These are phyloP conservation scores for Bacterosira constricta DNA, from an alignment of 108 stramenopile species.

Conservation along the genomic window DNA sequence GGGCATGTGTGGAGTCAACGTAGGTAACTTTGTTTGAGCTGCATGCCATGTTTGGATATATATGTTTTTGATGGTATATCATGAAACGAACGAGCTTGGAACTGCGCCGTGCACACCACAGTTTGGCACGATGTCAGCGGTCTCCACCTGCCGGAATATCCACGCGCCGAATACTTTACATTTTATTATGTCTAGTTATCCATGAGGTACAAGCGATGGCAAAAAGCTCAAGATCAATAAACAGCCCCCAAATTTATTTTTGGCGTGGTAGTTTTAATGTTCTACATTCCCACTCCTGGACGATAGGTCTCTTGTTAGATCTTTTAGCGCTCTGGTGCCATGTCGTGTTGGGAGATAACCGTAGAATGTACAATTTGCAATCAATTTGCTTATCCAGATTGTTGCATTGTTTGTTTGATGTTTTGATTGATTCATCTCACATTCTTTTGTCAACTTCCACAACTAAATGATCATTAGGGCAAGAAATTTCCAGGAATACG, in stretches of 20 bases:
- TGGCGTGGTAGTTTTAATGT: not conserved
- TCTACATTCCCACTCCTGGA: slow-evolving; percentile 10
- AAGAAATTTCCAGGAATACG: too few species aligned
- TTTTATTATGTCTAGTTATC: not conserved
- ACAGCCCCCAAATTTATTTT: not conserved
- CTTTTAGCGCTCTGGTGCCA: slow-evolving; percentile 12
- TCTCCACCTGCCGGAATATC: slow-evolving; percentile 7
- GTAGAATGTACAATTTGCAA: slow-evolving; percentile 12
- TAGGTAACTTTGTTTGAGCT: too few species aligned
- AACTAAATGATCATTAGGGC: too few species aligned
- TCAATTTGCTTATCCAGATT: too few species aligned
- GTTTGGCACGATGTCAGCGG: not conserved
- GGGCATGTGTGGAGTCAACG: slow-evolving; percentile 97
- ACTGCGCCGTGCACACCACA: slow-evolving; percentile 4
- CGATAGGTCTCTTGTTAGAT: not conserved
- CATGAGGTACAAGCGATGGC: slow-evolving; percentile 4
- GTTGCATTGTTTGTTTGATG: too few species aligned
- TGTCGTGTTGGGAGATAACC: slow-evolving; percentile 18
- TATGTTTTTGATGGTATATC: too few species aligned
- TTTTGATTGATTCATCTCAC: too few species aligned
- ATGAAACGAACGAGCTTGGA: slow-evolving; percentile 10
- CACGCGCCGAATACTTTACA: not conserved
- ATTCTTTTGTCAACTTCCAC: too few species aligned
- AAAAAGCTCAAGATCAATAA: not conserved
- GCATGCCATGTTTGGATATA: too few species aligned